These are phyloP conservation scores for Andrographis paniculata DNA, from an alignment of 305 asterid genomes.

Conservation along the genomic window DNA sequence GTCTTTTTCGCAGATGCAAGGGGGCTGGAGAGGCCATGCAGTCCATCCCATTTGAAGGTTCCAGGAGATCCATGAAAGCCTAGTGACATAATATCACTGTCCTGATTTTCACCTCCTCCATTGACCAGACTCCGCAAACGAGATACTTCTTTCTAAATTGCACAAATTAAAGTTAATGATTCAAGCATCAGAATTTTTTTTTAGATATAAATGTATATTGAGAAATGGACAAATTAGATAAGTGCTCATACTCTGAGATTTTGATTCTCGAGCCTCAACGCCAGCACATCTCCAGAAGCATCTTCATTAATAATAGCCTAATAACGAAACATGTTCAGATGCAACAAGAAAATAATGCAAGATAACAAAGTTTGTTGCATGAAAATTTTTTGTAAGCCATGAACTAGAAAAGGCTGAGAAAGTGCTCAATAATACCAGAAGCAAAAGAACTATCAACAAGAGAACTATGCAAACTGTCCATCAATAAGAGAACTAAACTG, in stretches of 20 bases:
- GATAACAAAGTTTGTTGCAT: background rate
- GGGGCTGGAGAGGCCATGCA: slow-evolving; percentile 71
- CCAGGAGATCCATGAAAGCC: slow-evolving; percentile 77
- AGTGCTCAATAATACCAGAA: slow-evolving; percentile 7
- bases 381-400: background rate
- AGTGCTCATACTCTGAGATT: slow-evolving; percentile 68
- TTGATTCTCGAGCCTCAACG: slow-evolving; percentile 85
- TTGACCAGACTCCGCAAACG: slow-evolving; percentile 53
- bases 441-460: background rate
- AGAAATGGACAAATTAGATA: background rate
- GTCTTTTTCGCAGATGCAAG: slow-evolving; percentile 56
- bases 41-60: slow-evolving; percentile 75
- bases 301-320: slow-evolving; percentile 97
- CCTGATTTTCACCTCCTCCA: slow-evolving; percentile 70
- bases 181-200: background rate
- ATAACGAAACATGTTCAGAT: slow-evolving; percentile 16
- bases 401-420: background rate
- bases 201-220: too few relatives aligned
- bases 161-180: too few relatives aligned
- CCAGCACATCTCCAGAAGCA: slow-evolving; percentile 94
- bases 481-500: background rate
- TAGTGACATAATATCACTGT: slow-evolving; percentile 36
- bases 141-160: slow-evolving; percentile 72
- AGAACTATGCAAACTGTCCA: slow-evolving; percentile 1
- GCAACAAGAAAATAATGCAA: slow-evolving; percentile 13